These are phyloP conservation scores for Geosmithia flava DNA, from an alignment of 2,329 filamentous ascomycete genomes.

Conservation along the genomic window DNA sequence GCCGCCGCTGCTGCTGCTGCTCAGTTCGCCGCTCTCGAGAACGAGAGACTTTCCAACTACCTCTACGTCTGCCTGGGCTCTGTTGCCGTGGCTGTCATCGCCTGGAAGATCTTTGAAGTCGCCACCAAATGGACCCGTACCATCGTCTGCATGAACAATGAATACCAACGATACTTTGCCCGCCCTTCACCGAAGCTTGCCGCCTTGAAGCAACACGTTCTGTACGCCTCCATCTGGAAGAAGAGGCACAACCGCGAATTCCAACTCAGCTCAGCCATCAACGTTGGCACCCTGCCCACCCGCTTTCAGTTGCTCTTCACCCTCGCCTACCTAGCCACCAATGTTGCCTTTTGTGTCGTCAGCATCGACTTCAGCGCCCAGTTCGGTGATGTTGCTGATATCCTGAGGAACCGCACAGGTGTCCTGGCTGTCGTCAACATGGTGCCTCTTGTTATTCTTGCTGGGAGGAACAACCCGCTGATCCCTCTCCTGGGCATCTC, in stretches of 20 bases:
- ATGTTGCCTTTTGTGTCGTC: slow-evolving; percentile 54
- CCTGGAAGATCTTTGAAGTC: slow-evolving; percentile 53
- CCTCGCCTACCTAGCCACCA: slow-evolving; percentile 41
- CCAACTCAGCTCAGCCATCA: slow-evolving; percentile 42
- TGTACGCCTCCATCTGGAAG: slow-evolving; percentile 50
- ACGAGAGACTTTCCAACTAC: slow-evolving; percentile 46
- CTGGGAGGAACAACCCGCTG: slow-evolving; percentile 67
- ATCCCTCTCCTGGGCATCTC: slow-evolving; percentile 61
- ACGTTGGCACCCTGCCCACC: slow-evolving; percentile 47
- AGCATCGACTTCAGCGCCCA: slow-evolving; percentile 46
- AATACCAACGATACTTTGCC: slow-evolving; percentile 69
- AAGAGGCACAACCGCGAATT: slow-evolving; percentile 56
- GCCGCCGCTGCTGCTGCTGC: slow-evolving; percentile 1
- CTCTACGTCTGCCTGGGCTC: slow-evolving; percentile 51
- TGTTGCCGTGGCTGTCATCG: slow-evolving; percentile 48
- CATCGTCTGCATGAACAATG: slow-evolving; percentile 65
- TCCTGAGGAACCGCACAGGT: slow-evolving; percentile 57
- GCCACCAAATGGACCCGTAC: slow-evolving; percentile 58
- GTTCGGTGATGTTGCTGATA: slow-evolving; percentile 27
- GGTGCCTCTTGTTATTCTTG: slow-evolving; percentile 63
- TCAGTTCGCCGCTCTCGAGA: slow-evolving; percentile 4
- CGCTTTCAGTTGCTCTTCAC: slow-evolving; percentile 47
- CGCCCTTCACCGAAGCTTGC: slow-evolving; percentile 38
- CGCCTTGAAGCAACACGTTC: slow-evolving; percentile 62
- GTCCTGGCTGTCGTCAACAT: slow-evolving; percentile 64